Base-by-base conservation (phyloP, 768 basidiomycete genomes). In the Amanita rimosa region DNA sequence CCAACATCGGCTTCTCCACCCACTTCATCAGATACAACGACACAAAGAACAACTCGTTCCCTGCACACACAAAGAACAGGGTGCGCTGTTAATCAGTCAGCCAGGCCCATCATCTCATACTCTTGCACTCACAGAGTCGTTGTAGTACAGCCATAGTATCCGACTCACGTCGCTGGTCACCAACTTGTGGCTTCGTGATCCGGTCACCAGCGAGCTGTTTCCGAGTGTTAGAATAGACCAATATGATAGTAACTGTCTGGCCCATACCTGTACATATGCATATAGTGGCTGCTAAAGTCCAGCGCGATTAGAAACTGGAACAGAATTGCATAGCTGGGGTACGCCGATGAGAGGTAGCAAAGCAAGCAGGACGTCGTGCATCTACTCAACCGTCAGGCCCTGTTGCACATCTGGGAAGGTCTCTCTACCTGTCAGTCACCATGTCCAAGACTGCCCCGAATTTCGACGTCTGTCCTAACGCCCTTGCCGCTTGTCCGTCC, bases 381-480 rank as follows among this genome's bases (percentile, higher is more conserved):
- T 59, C 94, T 96, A 59, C 38, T 36, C 48, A 44, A 27, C 27
- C 45, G 36, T 34, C 44, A 53, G 8, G 44, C 37, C 46, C 38
- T 31, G 50, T 11, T 33, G 41, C 41, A 35, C 26, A 52, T 31
- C 46, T 27, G 17, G 22, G 38, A 11, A 26, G n/a, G 10, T n/a
- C 62, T 8, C 1, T 82, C 54, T 54, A 95, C 93, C 95, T 72
- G 65, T 99, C 96, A 5, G 96, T 98, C 36, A 99, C 95, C 96
- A 99, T 99, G 66, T 99, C 96, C 58, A 99, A 68, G 38, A 98
- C 95, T 3, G 92, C 93, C 19, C 96, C 96, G 65, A 98, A 97
- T 68, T 95, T 94, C 48, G 88, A 92, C 4, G 91, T 85, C 67
- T 99, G 94, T 9, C 81, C 82, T 36, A 96, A 69, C 0, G 81